Evolutionary conservation across 2,329 filamentous ascomycete species (phyloP), one percentile per base, ranked within the genome.

Genomic region (Blumeriella jaapii): DNA sequence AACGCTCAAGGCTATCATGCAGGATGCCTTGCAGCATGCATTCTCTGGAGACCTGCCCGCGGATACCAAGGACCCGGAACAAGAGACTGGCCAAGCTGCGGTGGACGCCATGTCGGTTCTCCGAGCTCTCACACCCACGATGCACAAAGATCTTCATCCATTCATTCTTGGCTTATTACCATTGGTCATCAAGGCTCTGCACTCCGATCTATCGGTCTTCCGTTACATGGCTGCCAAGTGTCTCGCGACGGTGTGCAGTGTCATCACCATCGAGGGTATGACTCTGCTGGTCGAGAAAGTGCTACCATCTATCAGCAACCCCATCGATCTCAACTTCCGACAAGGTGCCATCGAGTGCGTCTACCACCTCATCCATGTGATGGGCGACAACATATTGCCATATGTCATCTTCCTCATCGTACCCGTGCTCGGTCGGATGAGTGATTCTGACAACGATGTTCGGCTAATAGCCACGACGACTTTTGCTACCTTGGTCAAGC

Each of bases 351-450:
- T 93, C 38, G 91, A 98, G 60, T 85, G 78, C 49, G 82, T 98
- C 40, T 98, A 98, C 56, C 91, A 98, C 59, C 66, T 98, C 40
- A 98, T 98, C 45, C 84, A 93, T 41, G 87, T 95, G 33, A 98
- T 98, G 91, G 91, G 93, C 43, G 91, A 96, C 55, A 73, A 75
- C 23, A 98, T 98, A 38, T 62, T 98, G 18, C 91, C 93, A 3
- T 98, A 98, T 53, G 91, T 98, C 44, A 95, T 98, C 52, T 98
- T 98, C 74, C 74, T 98, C 46, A 93, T 98, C 40, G 93, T 96
- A 9, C 91, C 91, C 10, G 91, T 98, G 3, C 70, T 98, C 32
- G 91, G 91, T 35, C 79, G 91, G 28, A 98, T 98, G 91, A 96
- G 91, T 55, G 91, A 98, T 57, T 93, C 89, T 0, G 89, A 98